Evolutionary conservation across 805 yeast species (phyloP).

Genomic region (Saturnispora gosingensis): DNA sequence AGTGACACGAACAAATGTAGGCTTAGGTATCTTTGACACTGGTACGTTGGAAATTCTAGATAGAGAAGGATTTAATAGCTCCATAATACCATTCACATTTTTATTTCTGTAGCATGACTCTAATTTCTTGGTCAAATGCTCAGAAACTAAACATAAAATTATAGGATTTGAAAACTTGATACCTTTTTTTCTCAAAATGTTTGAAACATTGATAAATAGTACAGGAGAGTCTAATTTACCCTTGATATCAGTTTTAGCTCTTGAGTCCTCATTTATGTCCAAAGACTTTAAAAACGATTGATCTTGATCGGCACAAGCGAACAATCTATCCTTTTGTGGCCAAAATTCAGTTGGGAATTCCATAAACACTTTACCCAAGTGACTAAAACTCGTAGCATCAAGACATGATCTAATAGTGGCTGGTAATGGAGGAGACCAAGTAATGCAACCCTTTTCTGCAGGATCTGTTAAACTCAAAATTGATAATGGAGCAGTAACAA

Average conservation of each 20-base stretch:
- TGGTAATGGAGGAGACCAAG: conserved; percentile 31
- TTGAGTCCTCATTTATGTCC: background rate
- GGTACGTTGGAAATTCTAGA: conserved; percentile 23
- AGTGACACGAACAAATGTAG: conserved; percentile 24
- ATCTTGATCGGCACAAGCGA: conserved; percentile 26
- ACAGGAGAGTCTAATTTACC: conserved; percentile 19
- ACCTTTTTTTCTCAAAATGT: conserved; percentile 7
- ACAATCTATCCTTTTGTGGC: conserved; percentile 31
- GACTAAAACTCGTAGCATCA: conserved; percentile 29
- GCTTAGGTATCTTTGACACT: conserved; percentile 16
- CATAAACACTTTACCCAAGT: conserved; percentile 38
- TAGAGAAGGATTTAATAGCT: conserved; percentile 35
- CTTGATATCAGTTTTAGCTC: background rate
- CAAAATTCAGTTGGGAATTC: conserved; percentile 41
- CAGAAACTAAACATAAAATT: conserved; percentile 37
- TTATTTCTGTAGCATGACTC: conserved; percentile 27
- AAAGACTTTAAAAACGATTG: conserved; percentile 14
- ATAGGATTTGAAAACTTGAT: conserved; percentile 27
- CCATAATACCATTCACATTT: conserved; percentile 35
- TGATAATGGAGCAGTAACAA: conserved; percentile 44
- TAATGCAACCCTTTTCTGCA: conserved; percentile 22
- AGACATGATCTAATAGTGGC: conserved; percentile 14
- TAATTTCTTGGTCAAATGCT: conserved; percentile 40
- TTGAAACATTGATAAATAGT: conserved; percentile 24
- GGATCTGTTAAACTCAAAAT: conserved; percentile 30